Base-by-base conservation (phyloP, 2,329 filamentous ascomycete species). In the Diaporthe citrichinensis region DNA sequence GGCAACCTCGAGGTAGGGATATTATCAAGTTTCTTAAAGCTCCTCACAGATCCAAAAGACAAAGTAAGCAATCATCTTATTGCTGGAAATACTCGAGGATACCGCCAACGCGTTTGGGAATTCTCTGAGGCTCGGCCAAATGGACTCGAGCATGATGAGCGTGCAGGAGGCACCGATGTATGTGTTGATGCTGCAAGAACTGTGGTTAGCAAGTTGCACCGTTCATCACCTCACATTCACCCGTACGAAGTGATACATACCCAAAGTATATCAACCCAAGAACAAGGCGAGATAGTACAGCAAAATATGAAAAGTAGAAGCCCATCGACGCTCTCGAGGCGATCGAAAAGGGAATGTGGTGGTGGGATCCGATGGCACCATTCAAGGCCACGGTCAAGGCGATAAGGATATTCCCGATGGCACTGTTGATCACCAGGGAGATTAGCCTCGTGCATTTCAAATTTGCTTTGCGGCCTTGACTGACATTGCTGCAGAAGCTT, bases 331-430 rank as follows among this genome's bases (percentile, higher is more conserved):
- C 85, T 61, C 86, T 83, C 34, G 84, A 81, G 34, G 86, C 84
- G 46, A 87, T 85, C 1, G 86, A 85, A 73, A 87, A 87, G 0
- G 83, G 79, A 41, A 84, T 79, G 62, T 83, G 81, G 9, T 83
- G 78, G 67, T 79, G 78, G 4, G 81, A 78, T 2, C 83, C 83
- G 31, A 84, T 82, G 51, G 80, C 78, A 10, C 82, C 87, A 61
- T 88, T 89, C 28, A 89, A 80, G 1, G 82, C 82, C 1, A 87
- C 89, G 28, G 87, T 86, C 74, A 88, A 84, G 14, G 87, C 85
- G 69, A 88, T 87, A 17, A 87, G 84, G 23, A 88, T 83, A 7
- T 76, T 76, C 4, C 75, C 75, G 15, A 76, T 72, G 15, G 77
- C 77, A 62, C 76, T 78, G 36, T 71, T 20, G 4, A 28, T 41